These are phyloP conservation scores for Diaporthe nobilis DNA, from an alignment of 2,329 filamentous ascomycete species.

Conservation along the genomic window DNA sequence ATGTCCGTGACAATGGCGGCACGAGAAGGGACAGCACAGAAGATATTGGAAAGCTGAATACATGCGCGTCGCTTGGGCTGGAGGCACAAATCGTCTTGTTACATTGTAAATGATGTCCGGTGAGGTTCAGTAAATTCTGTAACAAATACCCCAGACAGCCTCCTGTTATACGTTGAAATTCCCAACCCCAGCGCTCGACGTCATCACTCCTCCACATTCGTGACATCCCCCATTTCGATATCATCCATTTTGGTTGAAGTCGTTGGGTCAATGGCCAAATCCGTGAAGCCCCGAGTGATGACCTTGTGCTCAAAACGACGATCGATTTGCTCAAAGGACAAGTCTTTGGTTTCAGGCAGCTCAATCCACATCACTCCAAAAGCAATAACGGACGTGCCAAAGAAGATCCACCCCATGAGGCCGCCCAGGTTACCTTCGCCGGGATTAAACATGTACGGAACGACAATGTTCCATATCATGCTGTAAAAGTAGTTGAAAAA, in stretches of 20 bases:
- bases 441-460: constrained; percentile 33
- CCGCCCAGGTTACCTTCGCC: constrained; percentile 17
- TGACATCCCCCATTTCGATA: background rate
- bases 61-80: too few species aligned
- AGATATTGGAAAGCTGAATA: too few species aligned
- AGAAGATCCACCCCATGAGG: constrained; percentile 29
- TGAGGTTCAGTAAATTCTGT: too few species aligned
- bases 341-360: constrained; percentile 32
- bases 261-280: background rate
- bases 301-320: constrained; percentile 21
- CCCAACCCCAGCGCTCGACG: background rate
- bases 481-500: constrained; percentile 38
- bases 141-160: background rate
- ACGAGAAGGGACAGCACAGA: too few species aligned
- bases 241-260: background rate
- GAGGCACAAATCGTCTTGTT: background rate
- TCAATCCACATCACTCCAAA: constrained; percentile 32
- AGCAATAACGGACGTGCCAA: constrained; percentile 18
- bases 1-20: too few species aligned
- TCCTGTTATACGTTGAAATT: background rate
- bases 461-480: constrained; percentile 28
- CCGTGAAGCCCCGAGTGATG: background rate
- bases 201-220: background rate
- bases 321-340: constrained; percentile 29
- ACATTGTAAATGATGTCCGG: background rate